Conservation (phyloP, 345 rosid genomes). For the Syzygium jambos region DNA sequence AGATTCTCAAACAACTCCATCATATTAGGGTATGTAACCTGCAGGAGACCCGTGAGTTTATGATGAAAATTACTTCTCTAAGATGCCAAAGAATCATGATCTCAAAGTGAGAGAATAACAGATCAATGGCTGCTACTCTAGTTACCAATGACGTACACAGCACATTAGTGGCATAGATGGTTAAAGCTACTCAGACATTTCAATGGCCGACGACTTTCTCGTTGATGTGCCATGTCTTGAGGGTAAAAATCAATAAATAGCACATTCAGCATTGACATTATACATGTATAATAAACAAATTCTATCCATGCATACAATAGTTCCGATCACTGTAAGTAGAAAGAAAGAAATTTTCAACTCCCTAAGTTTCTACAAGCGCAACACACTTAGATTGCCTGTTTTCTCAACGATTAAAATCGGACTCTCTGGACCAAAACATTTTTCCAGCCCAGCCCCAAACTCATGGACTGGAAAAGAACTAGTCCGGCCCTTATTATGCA, state of each 20-base stretch:
- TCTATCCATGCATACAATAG: neutral
- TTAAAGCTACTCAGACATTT: neutral
- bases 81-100: neutral
- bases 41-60: neutral
- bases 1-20: constrained; percentile 79
- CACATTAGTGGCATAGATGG: neutral
- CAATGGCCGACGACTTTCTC: neutral
- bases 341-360: neutral
- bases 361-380: neutral
- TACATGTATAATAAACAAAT: neutral
- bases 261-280: neutral
- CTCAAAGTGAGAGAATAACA: neutral
- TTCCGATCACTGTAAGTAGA: neutral
- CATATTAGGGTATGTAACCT: constrained; percentile 96
- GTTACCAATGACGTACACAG: rapidly evolving
- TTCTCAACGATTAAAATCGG: neutral
- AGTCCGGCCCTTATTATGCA: neutral
- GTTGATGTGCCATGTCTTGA: neutral
- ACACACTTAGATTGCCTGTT: neutral
- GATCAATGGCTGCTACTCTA: neutral
- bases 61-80: neutral
- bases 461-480: neutral
- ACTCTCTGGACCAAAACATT: neutral
- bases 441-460: neutral
- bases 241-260: neutral